phyloP scores from a whole-genome alignment of 2,329 filamentous ascomycete genomes.

The Fusarium compactum region DNA sequence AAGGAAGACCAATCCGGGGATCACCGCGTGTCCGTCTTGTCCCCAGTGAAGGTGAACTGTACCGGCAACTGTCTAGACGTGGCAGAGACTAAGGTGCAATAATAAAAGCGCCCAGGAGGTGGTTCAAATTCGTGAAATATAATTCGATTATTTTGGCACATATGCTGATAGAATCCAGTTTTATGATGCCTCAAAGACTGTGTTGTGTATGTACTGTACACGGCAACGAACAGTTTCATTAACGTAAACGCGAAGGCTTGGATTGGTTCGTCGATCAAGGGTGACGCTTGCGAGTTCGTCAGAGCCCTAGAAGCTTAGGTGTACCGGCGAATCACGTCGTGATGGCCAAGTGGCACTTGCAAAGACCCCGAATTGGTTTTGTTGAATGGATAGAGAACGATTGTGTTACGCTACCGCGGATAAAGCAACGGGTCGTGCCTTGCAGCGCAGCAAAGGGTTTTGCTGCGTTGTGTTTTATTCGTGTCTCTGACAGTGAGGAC shows the following conservation, averaged over 20 bases:
- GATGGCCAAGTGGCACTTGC: constrained; percentile 28
- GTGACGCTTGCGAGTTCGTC: constrained; percentile 34
- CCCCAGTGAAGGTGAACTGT: constrained; percentile 27
- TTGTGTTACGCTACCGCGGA: constrained; percentile 35
- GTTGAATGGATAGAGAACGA: constrained; percentile 12
- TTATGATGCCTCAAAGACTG: neutral
- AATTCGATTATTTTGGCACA: neutral
- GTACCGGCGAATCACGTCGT: constrained; percentile 40
- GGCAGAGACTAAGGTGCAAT: neutral
- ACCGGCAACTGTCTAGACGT: neutral
- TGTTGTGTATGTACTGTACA: constrained; percentile 20
- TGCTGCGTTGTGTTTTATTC: constrained; percentile 31
- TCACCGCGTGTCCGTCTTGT: constrained; percentile 44
- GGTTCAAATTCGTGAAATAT: neutral
- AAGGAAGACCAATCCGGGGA: constrained; percentile 40
- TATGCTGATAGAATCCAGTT: neutral
- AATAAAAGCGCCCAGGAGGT: neutral
- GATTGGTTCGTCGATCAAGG: constrained; percentile 44
- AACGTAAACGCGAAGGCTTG: constrained; percentile 46
- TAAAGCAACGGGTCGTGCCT: constrained; percentile 43
- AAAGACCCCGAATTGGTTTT: constrained; percentile 23
- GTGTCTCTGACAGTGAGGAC: constrained; percentile 14
- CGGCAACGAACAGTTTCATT: constrained; percentile 39
- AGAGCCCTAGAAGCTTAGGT: constrained; percentile 25
- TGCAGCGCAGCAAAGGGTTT: constrained; percentile 39